Base-by-base conservation (phyloP, 163 green algal species). In the Scenedesmus sp. region DNA sequence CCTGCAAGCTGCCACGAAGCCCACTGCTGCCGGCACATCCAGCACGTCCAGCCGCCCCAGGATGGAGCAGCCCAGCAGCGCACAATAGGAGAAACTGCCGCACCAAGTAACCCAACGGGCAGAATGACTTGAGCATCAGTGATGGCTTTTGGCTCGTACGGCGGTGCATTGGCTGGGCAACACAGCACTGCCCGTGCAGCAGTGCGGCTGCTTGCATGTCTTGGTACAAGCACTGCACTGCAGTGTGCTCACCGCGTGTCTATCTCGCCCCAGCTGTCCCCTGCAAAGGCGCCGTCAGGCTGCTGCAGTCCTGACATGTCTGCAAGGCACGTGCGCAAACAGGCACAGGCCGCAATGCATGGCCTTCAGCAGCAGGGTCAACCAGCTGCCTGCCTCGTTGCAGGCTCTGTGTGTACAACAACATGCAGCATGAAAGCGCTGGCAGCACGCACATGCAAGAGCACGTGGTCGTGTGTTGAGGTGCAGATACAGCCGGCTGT, bases 191-290 rank as follows among this genome's bases (percentile, higher is more conserved):
- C 61, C 6, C 12, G 61, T 33, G 20, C 13, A 33, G 33, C 9
- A 44, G n/a, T 24, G 70, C 6, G 20, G 12, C 70, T 80, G 33
- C 61, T 33, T 73, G 24, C 61, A 73, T 30, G 24, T 15, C 61
- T n/a, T 37, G 7, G 65, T 24, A 78, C 70, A 46, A 42, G 70
- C 70, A 22, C n/a, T 43, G 70, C 12, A 40, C 70, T 46, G 70
- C n/a, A 40, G 65, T 12, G 10, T 12, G 59, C 85, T 5, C 72
- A 97, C 95, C 97, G 92, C 3, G 98, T 99, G 93, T 99, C 98
- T 6, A 99, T 94, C 94, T 99, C 98, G 0, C 98, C 98, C 96
- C 96, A 99, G 40, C 94, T 92, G 92, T 99, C 98, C 0, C 98
- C 98, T 49, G 89, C 72, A 82, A 99, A 99, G 1, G 97, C 98